These are phyloP conservation scores for Phtheirospermum japonicum DNA, from an alignment of 257 asterid genomes.

Conservation along the genomic window DNA sequence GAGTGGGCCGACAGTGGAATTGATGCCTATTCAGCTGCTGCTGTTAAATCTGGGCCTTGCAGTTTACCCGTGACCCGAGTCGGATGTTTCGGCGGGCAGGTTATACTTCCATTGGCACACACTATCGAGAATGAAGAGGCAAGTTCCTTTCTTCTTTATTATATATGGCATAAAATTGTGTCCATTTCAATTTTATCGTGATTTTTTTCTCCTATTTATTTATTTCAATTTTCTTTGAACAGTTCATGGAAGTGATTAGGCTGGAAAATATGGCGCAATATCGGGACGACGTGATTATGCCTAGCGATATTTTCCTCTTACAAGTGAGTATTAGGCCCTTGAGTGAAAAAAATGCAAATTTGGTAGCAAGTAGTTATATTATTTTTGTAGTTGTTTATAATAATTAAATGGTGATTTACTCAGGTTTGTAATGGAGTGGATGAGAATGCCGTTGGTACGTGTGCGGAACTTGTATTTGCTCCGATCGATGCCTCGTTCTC, in stretches of 20 bases:
- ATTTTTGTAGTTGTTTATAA: slow-evolving; percentile 1
- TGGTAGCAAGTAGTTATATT: not conserved
- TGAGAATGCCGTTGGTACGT: slow-evolving; percentile 72
- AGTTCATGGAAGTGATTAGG: slow-evolving; percentile 98
- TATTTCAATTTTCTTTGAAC: not conserved
- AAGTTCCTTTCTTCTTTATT: slow-evolving; percentile 17
- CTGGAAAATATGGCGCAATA: slow-evolving; percentile 79
- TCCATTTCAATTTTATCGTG: not conserved
- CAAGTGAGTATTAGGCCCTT: slow-evolving; percentile 53
- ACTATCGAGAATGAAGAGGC: slow-evolving; percentile 98
- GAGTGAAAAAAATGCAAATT: not conserved
- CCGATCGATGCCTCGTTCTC: slow-evolving; percentile 97
- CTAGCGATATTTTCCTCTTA: slow-evolving; percentile 84
- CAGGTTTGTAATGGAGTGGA: slow-evolving; percentile 95
- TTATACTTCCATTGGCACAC: slow-evolving; percentile 94
- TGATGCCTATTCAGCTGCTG: slow-evolving; percentile 88
- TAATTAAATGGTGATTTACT: slow-evolving; percentile 18
- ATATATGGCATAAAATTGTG: not conserved
- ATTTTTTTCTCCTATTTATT: not conserved
- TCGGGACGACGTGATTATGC: slow-evolving; percentile 72
- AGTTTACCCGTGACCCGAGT: slow-evolving; percentile 66
- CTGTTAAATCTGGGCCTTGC: slow-evolving; percentile 81
- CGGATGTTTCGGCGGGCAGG: slow-evolving; percentile 87
- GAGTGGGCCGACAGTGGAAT: slow-evolving; percentile 97
- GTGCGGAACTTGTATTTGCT: slow-evolving; percentile 89